Evolutionary conservation across 2,329 filamentous ascomycete genomes (phyloP).

Genomic region (Fusarium burgessii): DNA sequence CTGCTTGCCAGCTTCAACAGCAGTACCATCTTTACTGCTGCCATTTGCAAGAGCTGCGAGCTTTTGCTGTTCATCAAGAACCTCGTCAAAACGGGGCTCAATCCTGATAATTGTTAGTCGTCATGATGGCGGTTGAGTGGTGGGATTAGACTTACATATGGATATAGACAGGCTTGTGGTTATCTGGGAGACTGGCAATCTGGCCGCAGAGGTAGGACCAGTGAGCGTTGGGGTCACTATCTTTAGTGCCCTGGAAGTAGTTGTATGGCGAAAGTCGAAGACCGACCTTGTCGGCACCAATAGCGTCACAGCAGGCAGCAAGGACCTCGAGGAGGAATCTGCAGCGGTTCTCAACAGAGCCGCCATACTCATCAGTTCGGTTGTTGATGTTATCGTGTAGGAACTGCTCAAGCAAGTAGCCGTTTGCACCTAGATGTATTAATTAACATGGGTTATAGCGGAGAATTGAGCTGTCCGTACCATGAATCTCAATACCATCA

Average conservation of each 20-base stretch:
- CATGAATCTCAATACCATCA: slow-evolving; percentile 8
- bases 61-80: slow-evolving; percentile 58
- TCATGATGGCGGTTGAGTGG: rapidly evolving
- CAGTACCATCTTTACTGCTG: not conserved
- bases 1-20: slow-evolving; percentile 14
- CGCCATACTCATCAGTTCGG: slow-evolving; percentile 37
- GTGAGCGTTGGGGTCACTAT: slow-evolving; percentile 50
- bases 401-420: slow-evolving; percentile 6
- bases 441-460: not conserved
- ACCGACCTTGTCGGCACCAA: slow-evolving; percentile 39
- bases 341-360: slow-evolving; percentile 38
- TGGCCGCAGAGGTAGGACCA: slow-evolving; percentile 53
- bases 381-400: slow-evolving; percentile 31
- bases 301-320: slow-evolving; percentile 24
- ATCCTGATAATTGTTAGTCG: slow-evolving; percentile 46
- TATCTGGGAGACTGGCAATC: slow-evolving; percentile 49
- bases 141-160: not conserved
- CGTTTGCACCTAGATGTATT: not conserved
- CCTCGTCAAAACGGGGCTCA: slow-evolving; percentile 61
- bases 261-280: slow-evolving; percentile 46
- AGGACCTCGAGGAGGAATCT: slow-evolving; percentile 38
- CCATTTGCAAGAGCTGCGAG: slow-evolving; percentile 51
- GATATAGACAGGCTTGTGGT: slow-evolving; percentile 3
- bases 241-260: slow-evolving; percentile 48
- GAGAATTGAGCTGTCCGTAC: not conserved